Percentiles rank a stretch among this genome's conserved stretches.
phyloP scores from a whole-genome alignment of 208 protist genomes.

The Crithidia thermophila region DNA sequence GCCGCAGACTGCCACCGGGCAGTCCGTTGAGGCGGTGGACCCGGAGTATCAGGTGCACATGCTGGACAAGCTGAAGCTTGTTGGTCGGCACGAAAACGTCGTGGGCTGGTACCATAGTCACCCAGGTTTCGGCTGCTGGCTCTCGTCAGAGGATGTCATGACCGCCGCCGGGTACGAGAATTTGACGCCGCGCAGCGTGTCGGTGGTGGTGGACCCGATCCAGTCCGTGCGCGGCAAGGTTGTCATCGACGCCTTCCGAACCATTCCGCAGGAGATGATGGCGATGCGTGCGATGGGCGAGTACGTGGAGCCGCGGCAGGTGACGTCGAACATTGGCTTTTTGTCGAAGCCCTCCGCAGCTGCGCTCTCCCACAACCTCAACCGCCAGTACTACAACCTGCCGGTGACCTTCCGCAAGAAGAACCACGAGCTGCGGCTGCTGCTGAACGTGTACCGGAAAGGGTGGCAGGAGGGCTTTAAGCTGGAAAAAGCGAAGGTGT shows the following conservation, averaged over 20 bases:
- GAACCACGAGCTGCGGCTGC: constrained; percentile 99
- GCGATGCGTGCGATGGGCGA: constrained; percentile 83
- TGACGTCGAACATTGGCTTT: constrained; percentile 99
- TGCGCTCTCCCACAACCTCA: constrained; percentile 98
- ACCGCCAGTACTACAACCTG: constrained; percentile 99
- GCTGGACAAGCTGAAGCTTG: constrained; percentile 99
- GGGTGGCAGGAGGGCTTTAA: constrained; percentile 98
- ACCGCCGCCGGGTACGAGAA: constrained; percentile 98
- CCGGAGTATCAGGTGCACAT: constrained; percentile 99
- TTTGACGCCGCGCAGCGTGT: constrained; percentile 98
- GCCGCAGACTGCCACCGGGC: constrained; percentile 98
- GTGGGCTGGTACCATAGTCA: constrained; percentile 99
- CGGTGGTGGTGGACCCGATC: constrained; percentile 99
- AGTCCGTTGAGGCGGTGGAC: constrained; percentile 99
- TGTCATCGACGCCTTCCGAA: constrained; percentile 99
- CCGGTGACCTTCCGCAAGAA: constrained; percentile 99
- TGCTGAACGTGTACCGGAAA: constrained; percentile 99
- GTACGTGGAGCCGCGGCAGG: constrained; percentile 97
- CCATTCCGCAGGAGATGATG: constrained; percentile 93
- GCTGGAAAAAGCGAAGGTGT: constrained; percentile 71
- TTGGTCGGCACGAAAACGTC: constrained; percentile 98
- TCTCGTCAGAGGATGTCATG: constrained; percentile 99
- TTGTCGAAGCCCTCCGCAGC: constrained; percentile 98
- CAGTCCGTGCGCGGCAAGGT: constrained; percentile 99
- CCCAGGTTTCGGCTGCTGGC: constrained; percentile 99